Conservation (phyloP, 257 asterid species). For the Linderniella brevidens region DNA sequence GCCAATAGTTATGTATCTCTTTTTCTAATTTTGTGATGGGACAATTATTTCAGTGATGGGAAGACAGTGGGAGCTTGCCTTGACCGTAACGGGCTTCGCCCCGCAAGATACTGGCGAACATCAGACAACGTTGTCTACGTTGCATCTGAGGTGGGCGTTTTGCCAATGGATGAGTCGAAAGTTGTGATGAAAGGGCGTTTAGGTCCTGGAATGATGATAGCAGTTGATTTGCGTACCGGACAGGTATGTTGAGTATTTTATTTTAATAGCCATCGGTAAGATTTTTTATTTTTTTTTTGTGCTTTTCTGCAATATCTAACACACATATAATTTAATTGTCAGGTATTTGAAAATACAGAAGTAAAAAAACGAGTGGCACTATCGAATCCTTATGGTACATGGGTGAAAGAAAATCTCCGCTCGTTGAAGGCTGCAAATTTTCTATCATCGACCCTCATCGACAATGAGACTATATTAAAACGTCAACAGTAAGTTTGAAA, state of each 20-base stretch:
- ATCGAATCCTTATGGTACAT: constrained; percentile 71
- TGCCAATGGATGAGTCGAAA: constrained; percentile 88
- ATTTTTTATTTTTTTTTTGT: neutral
- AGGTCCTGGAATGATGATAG: constrained; percentile 99
- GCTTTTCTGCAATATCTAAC: neutral
- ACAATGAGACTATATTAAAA: constrained; percentile 67
- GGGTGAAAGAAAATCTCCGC: constrained; percentile 80
- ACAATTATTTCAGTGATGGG: constrained; percentile 51
- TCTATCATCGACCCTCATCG: constrained; percentile 52
- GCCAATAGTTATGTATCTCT: no score
- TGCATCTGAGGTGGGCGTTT: constrained; percentile 99
- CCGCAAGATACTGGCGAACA: constrained; percentile 99
- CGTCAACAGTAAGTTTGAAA: constrained; percentile 99
- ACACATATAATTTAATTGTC: constrained; percentile 1
- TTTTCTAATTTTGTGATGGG: no score
- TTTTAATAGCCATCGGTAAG: neutral
- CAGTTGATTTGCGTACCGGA: constrained; percentile 73
- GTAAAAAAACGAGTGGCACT: constrained; percentile 84
- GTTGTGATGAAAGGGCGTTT: constrained; percentile 90
- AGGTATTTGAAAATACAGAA: constrained; percentile 94
- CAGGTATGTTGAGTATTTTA: constrained; percentile 42
- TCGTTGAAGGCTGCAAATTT: constrained; percentile 54
- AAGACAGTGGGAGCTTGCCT: constrained; percentile 99
- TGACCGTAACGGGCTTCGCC: constrained; percentile 98
- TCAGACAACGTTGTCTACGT: constrained; percentile 87